A percentile compares a stretch with the other conserved stretches of the same genome.
phyloP scores from a whole-genome alignment of 768 basidiomycete genomes.

The Porpolomopsis calyptriformis region DNA sequence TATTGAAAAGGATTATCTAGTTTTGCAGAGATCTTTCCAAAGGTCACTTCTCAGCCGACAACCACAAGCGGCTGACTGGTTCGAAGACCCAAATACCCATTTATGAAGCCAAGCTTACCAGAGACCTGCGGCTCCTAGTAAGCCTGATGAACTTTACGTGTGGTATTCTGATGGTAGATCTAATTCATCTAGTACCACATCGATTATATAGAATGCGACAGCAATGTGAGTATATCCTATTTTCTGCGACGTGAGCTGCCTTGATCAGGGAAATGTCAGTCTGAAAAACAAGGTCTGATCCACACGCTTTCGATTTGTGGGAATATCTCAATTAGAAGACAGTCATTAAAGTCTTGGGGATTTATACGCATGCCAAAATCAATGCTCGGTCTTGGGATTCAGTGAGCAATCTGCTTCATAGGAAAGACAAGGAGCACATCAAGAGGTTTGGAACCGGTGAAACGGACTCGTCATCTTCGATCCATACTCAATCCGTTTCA shows the following conservation, averaged over 20 bases:
- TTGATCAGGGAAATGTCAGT: background rate
- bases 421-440: constrained; percentile 40
- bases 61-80: constrained; percentile 49
- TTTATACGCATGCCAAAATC: constrained; percentile 31
- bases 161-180: too few relatives aligned
- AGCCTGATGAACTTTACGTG: too few relatives aligned
- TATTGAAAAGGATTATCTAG: background rate
- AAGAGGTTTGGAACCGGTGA: constrained; percentile 27
- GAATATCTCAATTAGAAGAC: background rate
- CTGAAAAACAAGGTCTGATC: background rate
- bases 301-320: background rate
- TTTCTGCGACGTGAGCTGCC: too few relatives aligned
- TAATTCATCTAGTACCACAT: too few relatives aligned
- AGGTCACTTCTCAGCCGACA: constrained; percentile 58
- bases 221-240: too few relatives aligned
- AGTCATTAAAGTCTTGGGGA: constrained; percentile 29
- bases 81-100: background rate
- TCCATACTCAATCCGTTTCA: constrained; percentile 2
- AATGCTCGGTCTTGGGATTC: constrained; percentile 30
- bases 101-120: background rate
- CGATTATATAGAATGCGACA: too few relatives aligned
- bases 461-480: background rate
- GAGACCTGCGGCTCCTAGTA: background rate
- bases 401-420: constrained; percentile 25
- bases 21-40: constrained; percentile 51